Base-by-base conservation (phyloP, 805 yeast genomes). In the Metschnikowia lunata region DNA sequence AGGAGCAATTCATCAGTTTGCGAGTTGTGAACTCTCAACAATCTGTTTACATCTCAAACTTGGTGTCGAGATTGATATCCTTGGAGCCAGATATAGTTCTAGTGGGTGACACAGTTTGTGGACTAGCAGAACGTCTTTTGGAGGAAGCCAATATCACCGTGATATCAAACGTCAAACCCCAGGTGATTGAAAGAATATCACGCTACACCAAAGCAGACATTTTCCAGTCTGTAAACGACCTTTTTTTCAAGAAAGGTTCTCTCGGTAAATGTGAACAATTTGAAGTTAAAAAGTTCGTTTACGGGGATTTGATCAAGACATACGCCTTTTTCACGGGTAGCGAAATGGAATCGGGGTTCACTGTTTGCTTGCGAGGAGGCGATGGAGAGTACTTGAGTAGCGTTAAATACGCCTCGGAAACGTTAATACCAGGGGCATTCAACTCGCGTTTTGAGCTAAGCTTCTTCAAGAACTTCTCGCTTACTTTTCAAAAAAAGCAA, bases 11-110 rank as follows among this genome's bases (percentile, higher is more conserved):
- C 46, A 80, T 88, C 62, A 85, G 95, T 57, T 68, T 90, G 44
- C 85, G 88, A 46, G 85, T 95, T 1, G 83, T 91, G 1, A 71
- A 88, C 39, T 85, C 91, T 0, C 98, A 93, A 59, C 97, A 91
- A 58, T 71, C 78, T 38, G 97, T 91, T 53, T 91, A 84, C 57
- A 72, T 93, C 37, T 78, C 82, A 43, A 90, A 88, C 56, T 68
- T 91, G 29, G 93, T 89, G 0, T 83, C 84, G 1, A 73, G 97
- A 49, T 79, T 93, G 14, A 70, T 80, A 3, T 82, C 90, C 0
- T 65, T 93, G 45, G 78, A 76, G 39, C 97, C 99, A 0, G 87
- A 79, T 54, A 71, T 93, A 23, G 74, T 95, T 1, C 76, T 91
- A 29, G 83, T 85, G 12, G 88, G 89, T 11, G 84, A 86, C 26